Evolutionary conservation across 1,139 yeast genomes (phyloP).

Genomic region (Yamadazyma buinensis): DNA sequence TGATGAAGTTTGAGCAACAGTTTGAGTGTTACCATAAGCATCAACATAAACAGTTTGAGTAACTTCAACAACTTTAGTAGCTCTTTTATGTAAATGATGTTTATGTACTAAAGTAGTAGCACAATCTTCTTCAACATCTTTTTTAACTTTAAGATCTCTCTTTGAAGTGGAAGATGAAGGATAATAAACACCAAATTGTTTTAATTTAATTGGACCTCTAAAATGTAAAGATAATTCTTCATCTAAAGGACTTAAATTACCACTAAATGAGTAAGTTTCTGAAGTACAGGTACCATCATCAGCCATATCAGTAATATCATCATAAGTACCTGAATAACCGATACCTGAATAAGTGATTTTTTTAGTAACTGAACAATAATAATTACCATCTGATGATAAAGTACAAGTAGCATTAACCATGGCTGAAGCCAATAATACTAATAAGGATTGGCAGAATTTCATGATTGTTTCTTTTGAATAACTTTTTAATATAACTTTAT

Average conservation of each 20-base stretch:
- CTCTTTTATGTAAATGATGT: slow-evolving; percentile 63
- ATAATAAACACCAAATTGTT: slow-evolving; percentile 63
- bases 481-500: too few species aligned
- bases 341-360: slow-evolving; percentile 67
- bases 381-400: slow-evolving; percentile 59
- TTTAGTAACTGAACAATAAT: slow-evolving; percentile 69
- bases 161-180: slow-evolving; percentile 28
- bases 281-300: slow-evolving; percentile 54
- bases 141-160: slow-evolving; percentile 19
- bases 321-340: slow-evolving; percentile 65
- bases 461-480: too few species aligned
- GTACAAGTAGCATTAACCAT: slow-evolving; percentile 22
- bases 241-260: slow-evolving; percentile 63
- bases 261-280: slow-evolving; percentile 47
- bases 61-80: slow-evolving; percentile 61
- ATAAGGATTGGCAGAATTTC: slow-evolving; percentile 19
- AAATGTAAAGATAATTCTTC: slow-evolving; percentile 75
- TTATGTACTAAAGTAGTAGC: slow-evolving; percentile 40
- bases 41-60: slow-evolving; percentile 72
- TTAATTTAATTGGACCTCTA: slow-evolving; percentile 69
- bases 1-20: slow-evolving; percentile 23
- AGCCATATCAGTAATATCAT: slow-evolving; percentile 53
- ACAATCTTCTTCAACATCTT: slow-evolving; percentile 32
- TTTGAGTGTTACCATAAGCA: slow-evolving; percentile 48
- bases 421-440: slow-evolving; percentile 18